phyloP scores from a whole-genome alignment of 225 moss, liverwort and hornwort genomes.

The Pseudoscleropodium purum region DNA sequence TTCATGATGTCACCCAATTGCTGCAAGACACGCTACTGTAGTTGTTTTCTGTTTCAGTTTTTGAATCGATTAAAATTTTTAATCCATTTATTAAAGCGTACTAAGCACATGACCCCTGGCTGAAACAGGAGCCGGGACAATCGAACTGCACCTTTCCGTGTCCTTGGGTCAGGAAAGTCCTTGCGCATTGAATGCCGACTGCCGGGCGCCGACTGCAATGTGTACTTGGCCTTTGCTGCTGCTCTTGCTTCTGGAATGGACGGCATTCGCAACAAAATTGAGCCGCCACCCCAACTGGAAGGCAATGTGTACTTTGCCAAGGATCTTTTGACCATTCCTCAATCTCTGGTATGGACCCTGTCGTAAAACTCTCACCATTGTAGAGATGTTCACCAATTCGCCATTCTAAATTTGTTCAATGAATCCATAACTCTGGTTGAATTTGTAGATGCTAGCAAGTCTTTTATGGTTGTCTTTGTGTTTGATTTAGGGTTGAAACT shows the following conservation, averaged over 20 bases:
- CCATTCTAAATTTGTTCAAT: neutral
- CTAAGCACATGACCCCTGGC: neutral
- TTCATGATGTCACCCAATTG: neutral
- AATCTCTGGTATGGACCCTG: slow-evolving; percentile 45
- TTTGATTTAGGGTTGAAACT: neutral
- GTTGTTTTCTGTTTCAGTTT: neutral
- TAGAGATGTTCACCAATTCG: neutral
- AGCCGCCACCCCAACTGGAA: slow-evolving; percentile 67
- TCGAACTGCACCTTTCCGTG: slow-evolving; percentile 81
- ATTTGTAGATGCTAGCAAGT: neutral
- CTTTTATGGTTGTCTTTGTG: no score
- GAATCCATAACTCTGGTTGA: neutral
- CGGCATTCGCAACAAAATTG: slow-evolving; percentile 79
- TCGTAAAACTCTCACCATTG: neutral
- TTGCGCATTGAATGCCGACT: slow-evolving; percentile 89
- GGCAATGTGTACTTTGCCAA: slow-evolving; percentile 86
- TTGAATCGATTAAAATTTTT: neutral
- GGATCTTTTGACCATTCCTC: slow-evolving; percentile 58
- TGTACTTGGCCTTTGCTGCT: slow-evolving; percentile 91
- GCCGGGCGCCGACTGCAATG: slow-evolving; percentile 97
- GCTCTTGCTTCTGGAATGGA: slow-evolving; percentile 92
- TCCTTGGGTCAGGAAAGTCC: slow-evolving; percentile 83
- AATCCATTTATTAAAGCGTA: neutral
- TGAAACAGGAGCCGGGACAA: slow-evolving; percentile 82
- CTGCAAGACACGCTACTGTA: neutral